Percentiles rank a stretch among this genome's conserved stretches.
These are phyloP conservation scores for Papilionanthe hybrid DNA, from an alignment of 116 monocot species.

Conservation along the genomic window DNA sequence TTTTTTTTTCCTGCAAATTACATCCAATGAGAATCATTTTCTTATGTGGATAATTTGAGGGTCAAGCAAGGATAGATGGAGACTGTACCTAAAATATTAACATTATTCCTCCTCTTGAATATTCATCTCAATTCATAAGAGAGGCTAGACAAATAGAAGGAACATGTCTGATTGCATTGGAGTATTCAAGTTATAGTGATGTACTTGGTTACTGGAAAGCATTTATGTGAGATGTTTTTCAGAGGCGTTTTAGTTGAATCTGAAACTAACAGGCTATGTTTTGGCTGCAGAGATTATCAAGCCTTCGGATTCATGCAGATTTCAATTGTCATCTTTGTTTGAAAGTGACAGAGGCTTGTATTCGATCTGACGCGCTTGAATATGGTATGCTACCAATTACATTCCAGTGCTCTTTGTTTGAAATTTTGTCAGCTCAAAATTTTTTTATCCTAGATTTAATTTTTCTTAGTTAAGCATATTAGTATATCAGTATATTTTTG, in stretches of 20 bases:
- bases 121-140: not conserved
- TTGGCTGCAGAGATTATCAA: constrained; percentile 79
- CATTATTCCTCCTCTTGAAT: not conserved
- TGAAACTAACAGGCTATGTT: not conserved
- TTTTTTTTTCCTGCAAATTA: not conserved
- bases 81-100: not conserved
- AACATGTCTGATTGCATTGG: not conserved
- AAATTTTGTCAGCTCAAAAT: not conserved
- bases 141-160: not conserved
- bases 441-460: not conserved
- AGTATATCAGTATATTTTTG: not conserved
- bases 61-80: not conserved
- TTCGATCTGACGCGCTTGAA: constrained; percentile 61
- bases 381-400: constrained; percentile 51
- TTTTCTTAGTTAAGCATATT: not conserved
- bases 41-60: not conserved
- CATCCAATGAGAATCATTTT: not conserved
- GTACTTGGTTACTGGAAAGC: not conserved
- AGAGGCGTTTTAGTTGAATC: not conserved
- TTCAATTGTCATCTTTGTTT: constrained; percentile 93
- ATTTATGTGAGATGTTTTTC: not conserved
- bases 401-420: not conserved
- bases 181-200: not conserved
- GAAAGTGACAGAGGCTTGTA: constrained; percentile 80
- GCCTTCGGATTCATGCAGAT: constrained; percentile 72